These are phyloP conservation scores for Annona cherimola DNA, from an alignment of 164 flowering plant genomes.

Conservation along the genomic window DNA sequence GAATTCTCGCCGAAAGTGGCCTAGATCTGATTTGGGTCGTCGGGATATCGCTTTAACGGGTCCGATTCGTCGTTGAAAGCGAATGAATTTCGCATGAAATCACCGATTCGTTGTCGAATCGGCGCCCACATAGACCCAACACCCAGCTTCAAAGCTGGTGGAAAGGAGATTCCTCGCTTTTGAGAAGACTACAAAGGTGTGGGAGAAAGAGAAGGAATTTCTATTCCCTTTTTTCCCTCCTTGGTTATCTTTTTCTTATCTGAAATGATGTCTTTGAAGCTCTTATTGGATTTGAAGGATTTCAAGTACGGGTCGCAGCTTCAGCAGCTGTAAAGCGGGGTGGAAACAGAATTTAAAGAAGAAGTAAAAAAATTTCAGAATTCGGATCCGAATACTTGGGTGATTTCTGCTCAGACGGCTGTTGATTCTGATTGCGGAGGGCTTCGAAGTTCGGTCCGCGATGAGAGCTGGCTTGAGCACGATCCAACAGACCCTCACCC, in stretches of 20 bases:
- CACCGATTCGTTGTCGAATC: background rate
- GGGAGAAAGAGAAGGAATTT: background rate
- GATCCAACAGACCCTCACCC: conserved; percentile 83
- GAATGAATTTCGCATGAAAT: conserved; percentile 8
- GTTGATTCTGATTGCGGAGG: background rate
- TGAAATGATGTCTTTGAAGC: conserved; percentile 14
- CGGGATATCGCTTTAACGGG: conserved; percentile 3
- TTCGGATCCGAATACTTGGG: background rate
- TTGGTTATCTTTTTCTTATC: background rate
- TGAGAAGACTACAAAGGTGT: background rate
- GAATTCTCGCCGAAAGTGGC: background rate
- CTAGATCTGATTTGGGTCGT: conserved; percentile 8
- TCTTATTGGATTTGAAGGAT: conserved; percentile 21
- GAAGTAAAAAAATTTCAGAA: background rate
- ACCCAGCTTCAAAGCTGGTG: background rate
- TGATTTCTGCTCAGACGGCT: background rate
- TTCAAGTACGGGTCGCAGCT: conserved; percentile 12
- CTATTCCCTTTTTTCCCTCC: no score
- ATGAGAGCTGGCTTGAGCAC: conserved; percentile 87
- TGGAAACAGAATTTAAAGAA: conserved; percentile 3
- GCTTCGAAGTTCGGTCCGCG: conserved; percentile 1
- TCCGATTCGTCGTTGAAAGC: conserved; percentile 6
- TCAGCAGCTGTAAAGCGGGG: background rate
- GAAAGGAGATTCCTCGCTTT: background rate
- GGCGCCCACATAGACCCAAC: background rate